A percentile compares a stretch with the other conserved stretches of the same genome.
phyloP scores from a whole-genome alignment of 164 flowering plant species.

The Brasenia schreberi region DNA sequence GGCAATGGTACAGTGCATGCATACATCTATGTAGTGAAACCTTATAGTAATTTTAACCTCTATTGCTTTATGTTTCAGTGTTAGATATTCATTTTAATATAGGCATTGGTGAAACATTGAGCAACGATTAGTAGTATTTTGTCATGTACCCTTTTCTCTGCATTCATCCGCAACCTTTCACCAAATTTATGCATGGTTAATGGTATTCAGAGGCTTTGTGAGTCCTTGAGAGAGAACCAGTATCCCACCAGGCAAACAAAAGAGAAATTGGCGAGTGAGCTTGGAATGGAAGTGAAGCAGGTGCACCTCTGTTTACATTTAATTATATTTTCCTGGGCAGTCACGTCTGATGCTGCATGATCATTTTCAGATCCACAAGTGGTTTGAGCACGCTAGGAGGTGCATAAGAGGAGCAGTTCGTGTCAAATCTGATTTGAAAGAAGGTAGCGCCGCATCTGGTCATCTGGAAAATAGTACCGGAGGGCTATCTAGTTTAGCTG shows the following conservation, averaged over 20 bases:
- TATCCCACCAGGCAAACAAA: constrained; percentile 53
- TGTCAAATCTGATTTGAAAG: background rate
- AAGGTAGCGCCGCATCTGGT: background rate
- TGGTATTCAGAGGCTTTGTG: constrained; percentile 46
- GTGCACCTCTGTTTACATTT: constrained; percentile 14
- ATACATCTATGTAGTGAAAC: too few relatives aligned
- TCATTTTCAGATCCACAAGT: constrained; percentile 49
- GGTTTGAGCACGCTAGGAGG: constrained; percentile 88
- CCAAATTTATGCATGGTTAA: too few relatives aligned
- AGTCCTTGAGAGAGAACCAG: constrained; percentile 44
- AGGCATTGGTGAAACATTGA: too few relatives aligned
- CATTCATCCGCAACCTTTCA: too few relatives aligned
- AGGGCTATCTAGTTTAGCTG: background rate
- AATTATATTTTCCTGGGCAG: background rate
- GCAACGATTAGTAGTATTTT: too few relatives aligned
- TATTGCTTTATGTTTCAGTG: too few relatives aligned
- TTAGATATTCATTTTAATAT: too few relatives aligned
- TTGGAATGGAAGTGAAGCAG: constrained; percentile 47
- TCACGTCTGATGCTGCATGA: background rate
- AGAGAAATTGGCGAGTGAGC: constrained; percentile 48
- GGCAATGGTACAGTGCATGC: too few relatives aligned
- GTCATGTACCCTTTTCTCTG: too few relatives aligned
- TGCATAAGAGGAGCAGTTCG: constrained; percentile 10
- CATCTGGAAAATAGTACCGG: background rate
- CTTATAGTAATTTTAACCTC: too few relatives aligned